Base-by-base conservation (phyloP, 495 filamentous ascomycete species). In the Lindgomyces ingoldianus region DNA sequence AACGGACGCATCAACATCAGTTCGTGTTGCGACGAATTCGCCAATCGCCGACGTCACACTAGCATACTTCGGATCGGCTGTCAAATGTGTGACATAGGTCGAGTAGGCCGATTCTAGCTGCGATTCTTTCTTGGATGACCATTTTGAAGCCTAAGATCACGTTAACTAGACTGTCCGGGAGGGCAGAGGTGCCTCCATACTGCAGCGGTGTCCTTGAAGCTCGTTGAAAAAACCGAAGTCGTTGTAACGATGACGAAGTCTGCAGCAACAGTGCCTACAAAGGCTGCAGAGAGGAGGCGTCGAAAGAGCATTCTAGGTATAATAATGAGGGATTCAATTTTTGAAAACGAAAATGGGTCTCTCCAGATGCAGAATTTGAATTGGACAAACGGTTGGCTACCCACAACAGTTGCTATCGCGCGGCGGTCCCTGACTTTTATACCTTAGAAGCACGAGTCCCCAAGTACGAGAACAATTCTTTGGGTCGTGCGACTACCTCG, bases 11-110 rank as follows among this genome's bases (percentile, higher is more conserved):
- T 49, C 49, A 25, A 41, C 60, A 63, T 56, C 60, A 33, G 60
- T 55, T 9, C 48, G n/a, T 3, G 60, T 63, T 26, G 49, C 60
- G 11, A 63, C 55, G 41, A 27, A 58, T 29, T 2, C 39, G 39
- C n/a, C n/a, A 22, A 58, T 9, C 10, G 6, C 55, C 22, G 8
- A n/a, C 11, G 3, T 6, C 2, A 6, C 10, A 25, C 41, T 47
- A 16, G 21, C n/a, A 18, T 48, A 36, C 19, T 46, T 21, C 3
- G 55, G 55, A 12, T 58, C 10, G n/a, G 22, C 24, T 8, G 21
- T 16, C 9, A 53, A 19, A 26, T 53, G 50, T 30, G 50, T 53
- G 9, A 30, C 3, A 16, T 33, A 53, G 8, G 50, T 53, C 9
- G 50, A 53, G 18, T 22, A 49, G 21, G 46, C 46, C 14, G n/a